Percentiles rank a stretch among this genome's conserved stretches.
These are phyloP conservation scores for Raphanus sativus DNA, from an alignment of 345 rosid genomes.

Conservation along the genomic window DNA sequence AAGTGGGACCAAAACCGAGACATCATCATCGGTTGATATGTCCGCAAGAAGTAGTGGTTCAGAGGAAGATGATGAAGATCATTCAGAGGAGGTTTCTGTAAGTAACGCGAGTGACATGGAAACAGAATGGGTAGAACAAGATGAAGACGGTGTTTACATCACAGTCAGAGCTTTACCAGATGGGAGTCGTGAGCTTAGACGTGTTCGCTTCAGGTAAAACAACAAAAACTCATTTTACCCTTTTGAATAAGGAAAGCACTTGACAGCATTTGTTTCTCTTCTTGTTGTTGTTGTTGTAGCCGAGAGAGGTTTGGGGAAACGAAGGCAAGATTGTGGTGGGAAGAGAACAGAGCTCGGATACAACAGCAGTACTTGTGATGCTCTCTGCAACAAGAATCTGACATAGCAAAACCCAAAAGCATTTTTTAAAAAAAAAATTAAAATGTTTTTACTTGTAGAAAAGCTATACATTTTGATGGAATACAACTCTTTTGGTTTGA, in stretches of 20 bases:
- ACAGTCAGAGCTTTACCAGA: slow-evolving; percentile 76
- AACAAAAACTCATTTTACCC: background rate
- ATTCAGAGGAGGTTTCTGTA: slow-evolving; percentile 73
- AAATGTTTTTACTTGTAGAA: background rate
- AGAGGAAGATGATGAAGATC: slow-evolving; percentile 39
- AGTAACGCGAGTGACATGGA: slow-evolving; percentile 93
- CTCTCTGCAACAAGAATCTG: slow-evolving; percentile 18
- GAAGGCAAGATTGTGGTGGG: slow-evolving; percentile 97
- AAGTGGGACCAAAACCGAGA: slow-evolving; percentile 69
- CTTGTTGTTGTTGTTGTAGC: slow-evolving; percentile 44
- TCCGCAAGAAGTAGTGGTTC: slow-evolving; percentile 70
- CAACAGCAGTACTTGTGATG: slow-evolving; percentile 81
- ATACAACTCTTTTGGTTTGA: background rate
- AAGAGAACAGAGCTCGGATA: slow-evolving; percentile 86
- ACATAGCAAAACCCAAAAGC: slow-evolving; percentile 12
- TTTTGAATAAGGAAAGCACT: background rate
- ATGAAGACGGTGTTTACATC: slow-evolving; percentile 91
- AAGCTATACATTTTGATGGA: background rate
- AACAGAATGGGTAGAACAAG: slow-evolving; percentile 95
- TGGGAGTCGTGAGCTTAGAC: slow-evolving; percentile 82
- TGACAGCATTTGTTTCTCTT: background rate
- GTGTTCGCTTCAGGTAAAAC: slow-evolving; percentile 87
- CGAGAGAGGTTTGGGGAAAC: slow-evolving; percentile 88
- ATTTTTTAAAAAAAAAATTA: background rate
- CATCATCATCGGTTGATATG: slow-evolving; percentile 73